Evolutionary conservation across 352 stramenopile species (phyloP).

Genomic region (Phytophthora podocarpi): DNA sequence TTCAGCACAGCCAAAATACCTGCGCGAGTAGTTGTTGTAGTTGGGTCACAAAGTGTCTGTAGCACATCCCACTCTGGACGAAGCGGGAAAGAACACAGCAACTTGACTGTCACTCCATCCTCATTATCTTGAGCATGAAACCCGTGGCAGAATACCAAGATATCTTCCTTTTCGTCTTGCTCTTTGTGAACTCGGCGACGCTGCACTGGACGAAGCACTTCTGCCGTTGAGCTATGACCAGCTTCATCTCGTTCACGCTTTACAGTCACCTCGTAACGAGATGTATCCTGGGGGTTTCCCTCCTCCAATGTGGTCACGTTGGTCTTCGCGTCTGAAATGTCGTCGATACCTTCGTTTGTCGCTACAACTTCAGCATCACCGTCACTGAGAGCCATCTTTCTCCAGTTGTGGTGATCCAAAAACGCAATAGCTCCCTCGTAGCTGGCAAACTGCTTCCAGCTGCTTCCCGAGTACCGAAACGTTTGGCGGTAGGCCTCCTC

Average conservation of each 20-base stretch:
- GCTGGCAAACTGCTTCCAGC: constrained; percentile 55
- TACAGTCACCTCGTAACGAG: not conserved
- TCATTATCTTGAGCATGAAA: not conserved
- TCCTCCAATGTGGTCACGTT: not conserved
- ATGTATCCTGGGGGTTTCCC: not conserved
- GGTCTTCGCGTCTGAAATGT: not conserved
- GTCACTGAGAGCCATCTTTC: not conserved
- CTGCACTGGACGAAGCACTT: not conserved
- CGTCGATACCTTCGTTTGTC: not conserved
- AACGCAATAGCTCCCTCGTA: constrained; percentile 53
- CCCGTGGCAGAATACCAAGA: constrained; percentile 55
- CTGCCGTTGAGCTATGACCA: not conserved
- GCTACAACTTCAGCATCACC: not conserved
- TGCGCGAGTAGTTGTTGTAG: not conserved
- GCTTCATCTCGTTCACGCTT: constrained; percentile 20
- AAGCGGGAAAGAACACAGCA: not conserved
- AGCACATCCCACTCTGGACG: not conserved
- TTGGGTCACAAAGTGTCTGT: not conserved
- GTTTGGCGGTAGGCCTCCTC: constrained; percentile 47
- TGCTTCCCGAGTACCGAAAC: constrained; percentile 41
- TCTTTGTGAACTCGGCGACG: constrained; percentile 26
- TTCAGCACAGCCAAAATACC: not conserved
- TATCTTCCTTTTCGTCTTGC: constrained; percentile 28
- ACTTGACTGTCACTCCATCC: not conserved
- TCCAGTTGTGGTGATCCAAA: constrained; percentile 29